phyloP scores from a whole-genome alignment of 1,139 yeast genomes.

The Magnusiomyces paraingens region DNA sequence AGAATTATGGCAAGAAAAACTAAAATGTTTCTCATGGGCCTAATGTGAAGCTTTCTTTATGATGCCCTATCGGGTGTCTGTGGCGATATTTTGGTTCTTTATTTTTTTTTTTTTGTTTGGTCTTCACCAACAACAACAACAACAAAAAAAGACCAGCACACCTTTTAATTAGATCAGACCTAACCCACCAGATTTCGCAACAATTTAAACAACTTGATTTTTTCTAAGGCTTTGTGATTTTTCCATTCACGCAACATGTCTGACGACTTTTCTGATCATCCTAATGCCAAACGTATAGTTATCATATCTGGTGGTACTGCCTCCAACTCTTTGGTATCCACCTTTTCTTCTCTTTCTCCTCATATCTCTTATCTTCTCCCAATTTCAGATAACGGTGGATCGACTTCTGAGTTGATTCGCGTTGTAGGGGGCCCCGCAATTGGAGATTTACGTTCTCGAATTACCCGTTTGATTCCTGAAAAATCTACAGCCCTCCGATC shows the following conservation, averaged over 20 bases:
- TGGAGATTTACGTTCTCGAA: conserved; percentile 81
- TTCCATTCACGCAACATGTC: too few relatives aligned
- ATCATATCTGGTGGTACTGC: conserved; percentile 70
- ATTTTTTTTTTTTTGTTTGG: conserved; percentile 2
- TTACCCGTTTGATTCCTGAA: conserved; percentile 58
- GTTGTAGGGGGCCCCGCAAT: conserved; percentile 94
- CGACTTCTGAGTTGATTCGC: conserved; percentile 83
- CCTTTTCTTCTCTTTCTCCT: conserved; percentile 40
- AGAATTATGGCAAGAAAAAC: neutral
- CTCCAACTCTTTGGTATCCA: conserved; percentile 53
- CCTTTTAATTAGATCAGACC: too few relatives aligned
- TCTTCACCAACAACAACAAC: too few relatives aligned
- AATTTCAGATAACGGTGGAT: conserved; percentile 89
- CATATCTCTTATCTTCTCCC: conserved; percentile 65
- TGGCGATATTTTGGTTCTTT: too few relatives aligned
- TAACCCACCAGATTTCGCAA: too few relatives aligned
- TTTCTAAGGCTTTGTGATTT: too few relatives aligned
- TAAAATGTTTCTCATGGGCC: neutral
- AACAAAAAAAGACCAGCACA: too few relatives aligned
- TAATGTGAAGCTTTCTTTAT: too few relatives aligned
- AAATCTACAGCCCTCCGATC: conserved; percentile 36
- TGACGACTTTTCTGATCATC: too few relatives aligned
- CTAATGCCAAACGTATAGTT: conserved; percentile 17
- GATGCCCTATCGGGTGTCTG: neutral
- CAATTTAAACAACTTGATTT: too few relatives aligned